Evolutionary conservation across 805 yeast species (phyloP), one percentile per base, ranked within the genome.

Genomic region (Millerago galiae): DNA sequence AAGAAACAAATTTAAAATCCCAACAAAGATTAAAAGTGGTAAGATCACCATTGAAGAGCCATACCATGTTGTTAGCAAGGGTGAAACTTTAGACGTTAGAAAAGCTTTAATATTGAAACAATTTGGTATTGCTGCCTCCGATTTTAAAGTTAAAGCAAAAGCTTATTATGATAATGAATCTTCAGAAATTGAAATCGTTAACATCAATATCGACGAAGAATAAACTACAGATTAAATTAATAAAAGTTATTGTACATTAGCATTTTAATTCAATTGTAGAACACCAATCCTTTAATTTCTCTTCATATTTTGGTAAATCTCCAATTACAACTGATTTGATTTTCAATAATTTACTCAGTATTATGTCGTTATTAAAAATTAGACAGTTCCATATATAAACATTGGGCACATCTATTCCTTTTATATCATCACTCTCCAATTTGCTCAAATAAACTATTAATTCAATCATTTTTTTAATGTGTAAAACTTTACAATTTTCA

Each of bases 71-170:
- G 87, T 95, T 66, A 71, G 70, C 42, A 69, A 81, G 54, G 96
- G 95, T 34, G 86, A 89, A 45, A 70, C 73, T 24, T 72, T 95
- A 48, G 95, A 88, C 64, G 93, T 90, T 38, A 83, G 84, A 57
- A 95, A 93, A 68, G 95, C 97, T 18, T 75, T 93, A 52, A 79
- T 93, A 43, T 73, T 93, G 63, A 93, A 93, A 67, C 93, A 87
- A 54, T 95, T 93, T 63, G 99, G 99, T 58, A 78, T 95, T 44
- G 97, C 97, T 11, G 88, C 89, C 43, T 75, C 96, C 35, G 89
- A 86, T 60, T 93, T 91, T 67, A 87, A 81, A 64, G 95, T 93
- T 40, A 74, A 78, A 54, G 67, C 84, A 49, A 66, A 80, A 53
- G 96, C 93, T 15, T 86, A 74, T 63, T 91, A 84, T 60, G 81